Conservation (phyloP, 1,139 yeast genomes). For the Taphrina betulina region DNA sequence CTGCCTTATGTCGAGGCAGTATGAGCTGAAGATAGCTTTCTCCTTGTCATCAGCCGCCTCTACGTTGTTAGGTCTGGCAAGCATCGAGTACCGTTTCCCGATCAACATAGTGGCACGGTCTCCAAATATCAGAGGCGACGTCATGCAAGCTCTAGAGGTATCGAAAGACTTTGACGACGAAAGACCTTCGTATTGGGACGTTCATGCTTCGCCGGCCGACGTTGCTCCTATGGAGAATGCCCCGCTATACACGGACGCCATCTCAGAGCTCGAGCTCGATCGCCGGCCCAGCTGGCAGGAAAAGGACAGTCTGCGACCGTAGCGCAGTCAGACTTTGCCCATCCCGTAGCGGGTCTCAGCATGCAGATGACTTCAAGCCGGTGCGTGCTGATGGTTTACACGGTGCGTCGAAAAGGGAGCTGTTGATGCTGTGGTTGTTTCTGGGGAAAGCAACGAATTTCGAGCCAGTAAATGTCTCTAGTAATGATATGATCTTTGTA, state of each 20-base stretch:
- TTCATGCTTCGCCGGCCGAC: not conserved
- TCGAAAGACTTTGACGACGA: not conserved
- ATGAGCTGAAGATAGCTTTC: not conserved
- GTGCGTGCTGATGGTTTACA: too few species aligned
- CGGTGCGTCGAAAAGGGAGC: too few species aligned
- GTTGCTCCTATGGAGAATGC: slow-evolving; percentile 4
- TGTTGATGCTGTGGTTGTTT: too few species aligned
- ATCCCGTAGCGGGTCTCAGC: too few species aligned
- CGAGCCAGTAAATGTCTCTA: too few species aligned
- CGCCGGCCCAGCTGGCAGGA: slow-evolving; percentile 13
- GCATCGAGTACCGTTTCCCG: slow-evolving; percentile 5
- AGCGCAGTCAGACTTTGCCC: too few species aligned
- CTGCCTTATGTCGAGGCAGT: slow-evolving; percentile 15
- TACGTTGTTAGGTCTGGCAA: not conserved
- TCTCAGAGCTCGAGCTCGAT: not conserved
- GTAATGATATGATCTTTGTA: too few species aligned
- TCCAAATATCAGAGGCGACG: not conserved
- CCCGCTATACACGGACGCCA: slow-evolving; percentile 3
- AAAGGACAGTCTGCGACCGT: too few species aligned
- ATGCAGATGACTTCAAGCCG: too few species aligned
- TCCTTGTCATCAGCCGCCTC: not conserved
- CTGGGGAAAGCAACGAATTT: too few species aligned
- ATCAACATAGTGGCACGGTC: not conserved
- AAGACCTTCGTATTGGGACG: not conserved
- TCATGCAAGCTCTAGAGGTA: not conserved